A percentile compares a stretch with the other conserved stretches of the same genome.
Evolutionary conservation across 495 filamentous ascomycete genomes (phyloP).

Genomic region (Penicillium alfredii): DNA sequence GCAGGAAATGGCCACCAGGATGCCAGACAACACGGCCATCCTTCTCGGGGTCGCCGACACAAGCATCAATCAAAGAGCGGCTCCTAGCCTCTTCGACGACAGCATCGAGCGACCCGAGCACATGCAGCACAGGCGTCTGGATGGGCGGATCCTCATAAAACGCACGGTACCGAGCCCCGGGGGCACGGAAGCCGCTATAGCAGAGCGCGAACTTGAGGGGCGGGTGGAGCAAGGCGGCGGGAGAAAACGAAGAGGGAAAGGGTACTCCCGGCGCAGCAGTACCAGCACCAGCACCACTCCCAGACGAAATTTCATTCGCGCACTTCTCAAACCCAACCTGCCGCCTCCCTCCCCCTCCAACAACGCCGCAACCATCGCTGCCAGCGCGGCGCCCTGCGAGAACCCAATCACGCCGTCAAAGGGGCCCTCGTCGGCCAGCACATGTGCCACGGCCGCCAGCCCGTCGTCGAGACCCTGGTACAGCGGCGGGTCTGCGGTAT

Average conservation of each 20-base stretch:
- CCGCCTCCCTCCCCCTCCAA: constrained; percentile 57
- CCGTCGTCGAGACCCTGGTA: constrained; percentile 66
- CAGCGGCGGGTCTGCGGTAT: constrained; percentile 38
- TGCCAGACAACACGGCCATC: constrained; percentile 67
- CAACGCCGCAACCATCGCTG: constrained; percentile 59
- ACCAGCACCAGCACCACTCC: too few relatives aligned
- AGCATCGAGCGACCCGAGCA: constrained; percentile 78
- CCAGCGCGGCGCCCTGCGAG: constrained; percentile 62
- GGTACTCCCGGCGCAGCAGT: constrained; percentile 24
- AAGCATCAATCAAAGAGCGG: constrained; percentile 59
- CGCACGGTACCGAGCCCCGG: constrained; percentile 51
- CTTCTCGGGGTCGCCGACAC: constrained; percentile 45
- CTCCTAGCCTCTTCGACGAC: constrained; percentile 77
- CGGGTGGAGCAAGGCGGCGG: constrained; percentile 37
- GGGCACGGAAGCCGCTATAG: constrained; percentile 74
- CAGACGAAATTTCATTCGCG: constrained; percentile 10
- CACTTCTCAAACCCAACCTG: constrained; percentile 40
- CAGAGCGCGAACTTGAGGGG: constrained; percentile 71
- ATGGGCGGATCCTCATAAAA: constrained; percentile 71
- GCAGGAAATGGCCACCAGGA: constrained; percentile 91
- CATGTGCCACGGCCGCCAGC: constrained; percentile 50
- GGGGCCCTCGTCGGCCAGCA: constrained; percentile 53
- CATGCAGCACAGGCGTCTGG: constrained; percentile 70
- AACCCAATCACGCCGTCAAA: constrained; percentile 74
- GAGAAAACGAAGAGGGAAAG: constrained; percentile 49